These are phyloP conservation scores for Oxyria digyna DNA, from an alignment of 148 eudicot genomes.

Conservation along the genomic window DNA sequence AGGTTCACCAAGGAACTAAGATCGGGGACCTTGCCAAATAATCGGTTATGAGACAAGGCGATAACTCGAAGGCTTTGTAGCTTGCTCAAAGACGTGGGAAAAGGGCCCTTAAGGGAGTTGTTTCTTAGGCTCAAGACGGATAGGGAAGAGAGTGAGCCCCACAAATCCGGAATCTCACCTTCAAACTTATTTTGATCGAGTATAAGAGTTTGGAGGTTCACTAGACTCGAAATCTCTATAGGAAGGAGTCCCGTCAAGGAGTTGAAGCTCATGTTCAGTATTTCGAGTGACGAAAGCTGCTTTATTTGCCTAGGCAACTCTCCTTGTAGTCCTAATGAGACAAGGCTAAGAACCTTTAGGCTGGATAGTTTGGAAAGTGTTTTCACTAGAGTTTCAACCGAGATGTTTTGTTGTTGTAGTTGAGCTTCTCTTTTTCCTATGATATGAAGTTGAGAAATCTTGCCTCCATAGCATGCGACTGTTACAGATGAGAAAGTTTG, in stretches of 20 bases:
- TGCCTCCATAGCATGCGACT: slow-evolving; percentile 64
- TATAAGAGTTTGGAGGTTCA: slow-evolving; percentile 57
- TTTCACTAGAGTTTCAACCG: slow-evolving; percentile 41
- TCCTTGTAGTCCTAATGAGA: slow-evolving; percentile 76
- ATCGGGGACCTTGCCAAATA: slow-evolving; percentile 65
- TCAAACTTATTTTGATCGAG: slow-evolving; percentile 58
- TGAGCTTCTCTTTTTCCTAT: slow-evolving; percentile 25
- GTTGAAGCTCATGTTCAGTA: slow-evolving; percentile 74
- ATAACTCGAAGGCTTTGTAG: slow-evolving; percentile 57
- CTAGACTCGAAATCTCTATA: slow-evolving; percentile 30
- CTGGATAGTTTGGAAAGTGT: slow-evolving; percentile 49
- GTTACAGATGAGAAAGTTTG: slow-evolving; percentile 46
- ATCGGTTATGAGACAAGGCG: slow-evolving; percentile 49
- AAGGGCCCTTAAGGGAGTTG: slow-evolving; percentile 52
- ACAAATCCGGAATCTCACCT: slow-evolving; percentile 43
- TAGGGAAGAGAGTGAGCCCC: slow-evolving; percentile 52
- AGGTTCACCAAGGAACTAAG: slow-evolving; percentile 48
- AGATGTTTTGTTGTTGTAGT: slow-evolving; percentile 46
- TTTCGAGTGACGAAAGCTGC: slow-evolving; percentile 54
- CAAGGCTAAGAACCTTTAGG: slow-evolving; percentile 78
- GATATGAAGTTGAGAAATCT: slow-evolving; percentile 64
- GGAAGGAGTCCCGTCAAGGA: slow-evolving; percentile 51
- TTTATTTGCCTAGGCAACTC: slow-evolving; percentile 36
- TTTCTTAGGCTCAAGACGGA: slow-evolving; percentile 61
- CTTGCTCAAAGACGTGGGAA: slow-evolving; percentile 48